Base-by-base conservation (phyloP, 164 flowering plant species). In the Kalanchoe fedtschenkoi region DNA sequence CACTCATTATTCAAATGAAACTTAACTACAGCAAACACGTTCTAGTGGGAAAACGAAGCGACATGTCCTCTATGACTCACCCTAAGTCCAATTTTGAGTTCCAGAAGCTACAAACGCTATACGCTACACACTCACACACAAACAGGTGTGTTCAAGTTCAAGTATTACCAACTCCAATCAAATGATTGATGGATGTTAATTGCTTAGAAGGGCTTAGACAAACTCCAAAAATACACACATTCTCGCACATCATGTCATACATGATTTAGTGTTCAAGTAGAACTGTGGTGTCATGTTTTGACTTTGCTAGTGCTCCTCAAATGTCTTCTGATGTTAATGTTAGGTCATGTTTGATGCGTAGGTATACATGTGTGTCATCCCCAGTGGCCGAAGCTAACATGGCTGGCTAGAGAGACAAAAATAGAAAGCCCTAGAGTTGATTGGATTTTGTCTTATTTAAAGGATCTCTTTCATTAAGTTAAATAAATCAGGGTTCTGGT, bases 61-160 rank as follows among this genome's bases (percentile, higher is more conserved):
- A n/a, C 51, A 17, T 47, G 54, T 47, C 29, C 54, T 46, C 24
- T 14, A 26, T 51, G 56, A 51, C 56, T 51, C 56, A 26, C 56
- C 56, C 2, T 6, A 51, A 17, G 56, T 51, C 56, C 56, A 51
- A 32, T 51, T 51, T 51, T 32, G 16, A 28, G 26, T 19, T 44
- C 21, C 19, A 44, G 5, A 44, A 44, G 51, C 26, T 44, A 44
- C 51, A 51, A 24, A 26, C 3, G 26, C 32, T 26, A 24, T 0
- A 26, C 30, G 15, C 56, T 22, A 29, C 15, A 10, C 56, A 51
- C 56, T 15, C 32, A 51, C 56, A 51, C 16, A 4, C 10, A 30
- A 51, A 51, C 56, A 51, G 32, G 56, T 51, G 56, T 47, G 11
- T 24, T n/a, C n/a, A n/a, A n/a, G n/a, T n/a, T n/a, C n/a, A n/a